Base-by-base conservation (phyloP, 805 yeast species). In the Saccharomycopsis lassenensis region DNA sequence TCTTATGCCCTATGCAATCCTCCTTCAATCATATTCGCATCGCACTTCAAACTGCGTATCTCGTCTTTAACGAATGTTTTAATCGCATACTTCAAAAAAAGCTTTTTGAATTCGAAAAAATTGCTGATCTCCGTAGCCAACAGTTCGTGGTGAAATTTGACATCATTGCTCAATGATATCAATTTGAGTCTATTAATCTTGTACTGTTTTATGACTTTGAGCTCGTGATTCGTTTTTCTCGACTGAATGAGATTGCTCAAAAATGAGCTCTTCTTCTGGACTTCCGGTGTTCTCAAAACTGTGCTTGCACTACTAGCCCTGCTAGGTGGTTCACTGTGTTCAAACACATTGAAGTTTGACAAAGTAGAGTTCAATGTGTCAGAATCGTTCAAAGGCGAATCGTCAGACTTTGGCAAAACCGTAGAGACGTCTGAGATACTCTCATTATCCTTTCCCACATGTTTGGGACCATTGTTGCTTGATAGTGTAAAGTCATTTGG, bases 41-140 rank as follows among this genome's bases (percentile, higher is more conserved):
- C 26, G 27, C 47, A 54, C 30, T 48, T 51, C 33, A 58, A 38
- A 30, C 46, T 51, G 22, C 46, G 40, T 2, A 64, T 37, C 27
- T 57, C 55, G 22, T 43, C 52, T 21, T 43, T 39, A 2, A 56
- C 55, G 36, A 50, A 62, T 23, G 54, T 55, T 35, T 53, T 58
- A 24, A 73, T 47, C 2, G 60, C 57, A 33, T 60, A 53, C 26
- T 48, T 42, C 27, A 69, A 41, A 40, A 69, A 62, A 1, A 53
- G 52, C 2, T 66, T 52, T 46, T 70, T 69, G 54, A 67, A 74
- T 35, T 59, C 62, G 45, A 78, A 55, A 41, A 70, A 77, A 34
- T 67, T 70, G 35, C 76, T 75, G 14, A 77, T 58, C 50, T 76
- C 80, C 34, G 71, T 66, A 1, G 87, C 86, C 3, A 78, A 45